Evolutionary conservation across 768 basidiomycete genomes (phyloP), one percentile per base, ranked within the genome.

Genomic region (Tremella mesenterica): DNA sequence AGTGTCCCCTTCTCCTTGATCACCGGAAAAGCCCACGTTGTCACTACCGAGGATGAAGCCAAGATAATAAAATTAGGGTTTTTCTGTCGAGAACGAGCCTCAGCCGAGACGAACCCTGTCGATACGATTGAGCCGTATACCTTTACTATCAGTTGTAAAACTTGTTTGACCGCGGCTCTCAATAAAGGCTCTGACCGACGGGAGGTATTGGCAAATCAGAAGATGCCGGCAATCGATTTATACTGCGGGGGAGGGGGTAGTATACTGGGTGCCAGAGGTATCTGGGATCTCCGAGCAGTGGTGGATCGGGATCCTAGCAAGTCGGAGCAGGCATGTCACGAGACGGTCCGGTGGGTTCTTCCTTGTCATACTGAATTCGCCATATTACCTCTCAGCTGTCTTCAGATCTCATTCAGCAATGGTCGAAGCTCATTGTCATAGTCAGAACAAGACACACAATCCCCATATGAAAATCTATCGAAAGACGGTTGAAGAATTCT

Each of bases 211-310:
- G 28, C 30, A 5, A 9, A 28, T n/a, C 28, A 38, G 26, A 52
- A 43, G 28, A 29, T 63, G 27, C 50, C 53, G 4, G 58, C 56
- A 0, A 43, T 52, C 3, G 64, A 66, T 28, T 57, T 51, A 28
- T 66, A 63, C 36, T 60, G 61, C 23, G 64, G 64, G 5, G 61
- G 52, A 20, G 64, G 64, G 9, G 64, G 64, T 1, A 49, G 47
- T 8, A 50, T 63, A 2, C 12, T 58, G 0, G 58, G 54, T 1
- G 64, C 56, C 1, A n/a, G 43, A 0, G 44, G 31, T 4, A 52
- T 50, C n/a, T 63, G 60, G 18, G 33, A 59, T 21, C 44, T 58
- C 25, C 26, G 16, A 8, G 43, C 50, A 2, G 58, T 57, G 0
- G 39, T 54, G 5, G 63, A 65, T 27, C 29, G 41, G 8, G 58